phyloP scores from a whole-genome alignment of 768 basidiomycete species.

The Jaapia argillacea region DNA sequence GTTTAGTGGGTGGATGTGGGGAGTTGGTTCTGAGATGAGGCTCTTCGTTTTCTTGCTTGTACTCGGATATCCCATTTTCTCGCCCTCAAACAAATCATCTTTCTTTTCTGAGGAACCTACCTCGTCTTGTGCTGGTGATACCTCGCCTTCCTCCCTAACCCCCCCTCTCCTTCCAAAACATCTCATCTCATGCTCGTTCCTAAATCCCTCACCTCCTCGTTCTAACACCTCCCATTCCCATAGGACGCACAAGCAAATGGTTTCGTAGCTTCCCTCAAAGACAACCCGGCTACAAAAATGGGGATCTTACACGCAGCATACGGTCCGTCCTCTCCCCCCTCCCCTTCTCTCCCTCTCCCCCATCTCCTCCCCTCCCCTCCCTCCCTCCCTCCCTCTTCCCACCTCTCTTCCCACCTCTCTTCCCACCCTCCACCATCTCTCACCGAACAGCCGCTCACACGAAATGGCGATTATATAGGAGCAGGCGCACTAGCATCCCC shows the following conservation, averaged over 20 bases:
- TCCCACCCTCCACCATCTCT: not conserved
- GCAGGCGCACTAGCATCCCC: constrained; percentile 30
- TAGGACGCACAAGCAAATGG: constrained; percentile 41
- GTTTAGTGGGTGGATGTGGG: too few species aligned
- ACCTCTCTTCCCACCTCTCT: too few species aligned
- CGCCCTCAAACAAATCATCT: too few species aligned
- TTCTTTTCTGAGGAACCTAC: too few species aligned
- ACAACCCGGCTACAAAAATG: constrained; percentile 19
- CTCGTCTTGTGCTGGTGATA: too few species aligned
- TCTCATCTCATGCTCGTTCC: not conserved
- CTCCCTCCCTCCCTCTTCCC: too few species aligned
- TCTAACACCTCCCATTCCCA: not conserved
- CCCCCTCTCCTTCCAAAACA: not conserved
- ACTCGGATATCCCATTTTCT: too few species aligned
- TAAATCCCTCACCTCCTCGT: not conserved
- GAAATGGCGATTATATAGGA: constrained; percentile 14
- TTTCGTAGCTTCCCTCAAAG: constrained; percentile 29
- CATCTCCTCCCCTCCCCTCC: too few species aligned
- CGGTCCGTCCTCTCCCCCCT: constrained; percentile 9
- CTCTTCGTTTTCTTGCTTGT: too few species aligned
- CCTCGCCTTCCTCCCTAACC: not conserved
- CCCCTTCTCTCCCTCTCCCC: not conserved
- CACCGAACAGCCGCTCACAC: too few species aligned
- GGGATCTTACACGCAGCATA: constrained; percentile 18
- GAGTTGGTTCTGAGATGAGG: too few species aligned